Evolutionary conservation across 2,329 filamentous ascomycete genomes (phyloP).

Genomic region (Delphinella strobiligena): DNA sequence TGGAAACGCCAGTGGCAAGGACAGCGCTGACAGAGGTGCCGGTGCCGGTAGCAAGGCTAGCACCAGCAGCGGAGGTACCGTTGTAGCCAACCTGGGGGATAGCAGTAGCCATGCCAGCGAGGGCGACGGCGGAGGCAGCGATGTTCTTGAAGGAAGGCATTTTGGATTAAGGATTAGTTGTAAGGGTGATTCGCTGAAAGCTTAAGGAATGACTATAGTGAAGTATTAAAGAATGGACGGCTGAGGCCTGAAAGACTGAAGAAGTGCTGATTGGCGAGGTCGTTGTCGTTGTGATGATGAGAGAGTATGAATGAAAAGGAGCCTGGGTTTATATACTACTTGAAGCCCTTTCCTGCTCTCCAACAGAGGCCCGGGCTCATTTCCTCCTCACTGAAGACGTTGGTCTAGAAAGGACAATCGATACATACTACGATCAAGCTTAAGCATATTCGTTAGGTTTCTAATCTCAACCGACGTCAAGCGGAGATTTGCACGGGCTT

Average conservation of each 20-base stretch:
- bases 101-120: constrained; percentile 6
- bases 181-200: constrained; percentile 4
- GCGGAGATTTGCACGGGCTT: background rate
- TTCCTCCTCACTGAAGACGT: constrained; percentile 1
- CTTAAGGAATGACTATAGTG: constrained; percentile 2
- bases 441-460: background rate
- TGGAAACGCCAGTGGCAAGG: background rate
- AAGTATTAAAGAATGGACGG: constrained; percentile 8
- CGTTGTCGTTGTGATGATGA: constrained; percentile 6
- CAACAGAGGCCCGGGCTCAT: background rate
- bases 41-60: background rate
- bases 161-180: constrained; percentile 5
- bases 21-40: background rate
- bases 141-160: constrained; percentile 7
- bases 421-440: background rate
- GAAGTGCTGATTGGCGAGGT: constrained; percentile 5
- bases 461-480: background rate
- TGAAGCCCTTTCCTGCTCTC: constrained; percentile 1
- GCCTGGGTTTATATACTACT: constrained; percentile 4
- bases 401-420: background rate
- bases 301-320: background rate
- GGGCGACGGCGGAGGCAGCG: constrained; percentile 6
- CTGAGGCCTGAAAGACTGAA: constrained; percentile 4
- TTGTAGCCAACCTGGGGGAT: constrained; percentile 2
- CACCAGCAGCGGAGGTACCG: background rate